These are phyloP conservation scores for barley (Hordeum vulgare) DNA, from an alignment of 176 grass and related monocot species.

Conservation along the genomic window DNA sequence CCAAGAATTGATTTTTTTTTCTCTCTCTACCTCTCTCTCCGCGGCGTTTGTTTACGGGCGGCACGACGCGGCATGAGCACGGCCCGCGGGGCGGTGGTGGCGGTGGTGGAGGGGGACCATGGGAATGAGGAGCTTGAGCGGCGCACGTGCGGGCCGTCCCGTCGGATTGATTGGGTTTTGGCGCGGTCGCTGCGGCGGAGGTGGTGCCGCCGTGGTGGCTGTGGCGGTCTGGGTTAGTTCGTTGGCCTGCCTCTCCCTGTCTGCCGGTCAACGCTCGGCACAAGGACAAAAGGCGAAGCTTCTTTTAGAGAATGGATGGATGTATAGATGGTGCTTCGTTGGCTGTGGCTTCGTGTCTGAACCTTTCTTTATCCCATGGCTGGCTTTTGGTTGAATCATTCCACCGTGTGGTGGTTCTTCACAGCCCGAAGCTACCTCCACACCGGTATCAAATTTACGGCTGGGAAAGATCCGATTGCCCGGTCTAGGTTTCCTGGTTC, in stretches of 20 bases:
- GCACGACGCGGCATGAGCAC: constrained; percentile 15
- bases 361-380: background rate
- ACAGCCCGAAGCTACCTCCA: no score
- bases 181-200: constrained; percentile 1
- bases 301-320: no score
- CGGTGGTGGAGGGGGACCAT: constrained; percentile 14
- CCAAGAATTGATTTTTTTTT: background rate
- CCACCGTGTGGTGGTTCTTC: background rate
- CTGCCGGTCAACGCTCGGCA: background rate
- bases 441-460: no score
- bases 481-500: no score
- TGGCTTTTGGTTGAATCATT: background rate
- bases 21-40: no score
- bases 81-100: background rate
- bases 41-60: constrained; percentile 19
- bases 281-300: background rate
- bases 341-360: background rate
- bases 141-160: constrained; percentile 20
- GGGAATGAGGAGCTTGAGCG: background rate
- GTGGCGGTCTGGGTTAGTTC: constrained; percentile 10
- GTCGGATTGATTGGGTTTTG: constrained; percentile 4
- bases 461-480: no score
- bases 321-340: background rate
- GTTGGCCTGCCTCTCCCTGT: background rate
- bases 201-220: background rate